These are phyloP conservation scores for Aquilaria yunnanensis DNA, from an alignment of 345 rosid genomes.

Conservation along the genomic window DNA sequence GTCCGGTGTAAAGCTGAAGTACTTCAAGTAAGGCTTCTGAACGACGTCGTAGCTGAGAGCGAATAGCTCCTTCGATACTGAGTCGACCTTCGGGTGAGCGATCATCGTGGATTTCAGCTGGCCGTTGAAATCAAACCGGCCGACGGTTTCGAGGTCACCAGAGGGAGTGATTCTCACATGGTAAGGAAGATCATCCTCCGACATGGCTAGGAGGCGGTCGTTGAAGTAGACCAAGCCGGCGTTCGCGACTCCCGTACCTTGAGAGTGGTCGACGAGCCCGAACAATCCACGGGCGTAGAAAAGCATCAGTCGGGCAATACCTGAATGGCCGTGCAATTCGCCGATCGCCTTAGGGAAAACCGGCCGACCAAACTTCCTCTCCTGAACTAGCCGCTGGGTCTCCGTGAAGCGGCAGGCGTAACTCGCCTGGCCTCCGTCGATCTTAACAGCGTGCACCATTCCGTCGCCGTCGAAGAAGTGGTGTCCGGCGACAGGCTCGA, in stretches of 20 bases:
- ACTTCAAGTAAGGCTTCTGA: slow-evolving; percentile 73
- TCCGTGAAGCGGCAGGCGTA: slow-evolving; percentile 91
- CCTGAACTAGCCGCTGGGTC: slow-evolving; percentile 52
- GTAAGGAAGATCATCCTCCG: slow-evolving; percentile 89
- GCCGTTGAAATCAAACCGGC: slow-evolving; percentile 57
- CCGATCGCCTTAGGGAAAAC: slow-evolving; percentile 91
- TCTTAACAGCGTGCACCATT: slow-evolving; percentile 79
- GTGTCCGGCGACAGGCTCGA: slow-evolving; percentile 83
- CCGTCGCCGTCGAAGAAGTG: slow-evolving; percentile 97
- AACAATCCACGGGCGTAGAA: slow-evolving; percentile 65
- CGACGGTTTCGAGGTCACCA: slow-evolving; percentile 76
- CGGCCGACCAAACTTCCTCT: slow-evolving; percentile 44
- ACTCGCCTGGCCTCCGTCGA: slow-evolving; percentile 52
- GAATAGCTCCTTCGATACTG: slow-evolving; percentile 58
- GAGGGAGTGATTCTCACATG: slow-evolving; percentile 52
- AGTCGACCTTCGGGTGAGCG: slow-evolving; percentile 91
- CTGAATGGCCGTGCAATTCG: slow-evolving; percentile 81
- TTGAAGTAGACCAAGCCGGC: slow-evolving; percentile 83
- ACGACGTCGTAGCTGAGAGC: slow-evolving; percentile 83
- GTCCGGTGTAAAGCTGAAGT: slow-evolving; percentile 56
- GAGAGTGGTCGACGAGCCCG: slow-evolving; percentile 56
- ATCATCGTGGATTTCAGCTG: slow-evolving; percentile 73
- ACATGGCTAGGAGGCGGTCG: slow-evolving; percentile 74
- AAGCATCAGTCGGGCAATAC: slow-evolving; percentile 62
- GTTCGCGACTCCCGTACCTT: slow-evolving; percentile 86